Evolutionary conservation across 2,329 filamentous ascomycete genomes (phyloP), one percentile per base, ranked within the genome.

Genomic region (Juglanconis juglandina): DNA sequence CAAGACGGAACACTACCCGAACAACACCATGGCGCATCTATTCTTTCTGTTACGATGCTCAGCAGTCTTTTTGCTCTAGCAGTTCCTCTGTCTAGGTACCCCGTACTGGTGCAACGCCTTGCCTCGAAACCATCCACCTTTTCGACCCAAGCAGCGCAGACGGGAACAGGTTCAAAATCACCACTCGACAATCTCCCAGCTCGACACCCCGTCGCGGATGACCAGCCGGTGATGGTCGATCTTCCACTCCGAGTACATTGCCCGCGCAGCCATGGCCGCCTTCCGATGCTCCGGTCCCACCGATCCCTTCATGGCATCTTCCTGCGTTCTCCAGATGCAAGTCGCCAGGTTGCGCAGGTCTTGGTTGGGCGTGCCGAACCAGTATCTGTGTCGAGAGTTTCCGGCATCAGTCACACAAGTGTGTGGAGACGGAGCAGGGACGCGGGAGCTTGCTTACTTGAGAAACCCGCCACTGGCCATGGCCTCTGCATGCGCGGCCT

Each of bases 281-380:
- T 89, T 76, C 60, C 77, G 75, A 71, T 86, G 82, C 60, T 87
- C 87, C 52, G 81, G 80, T 11, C 86, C 85, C 56, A 79, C 73
- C 35, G 84, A 85, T 61, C 85, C 87, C 64, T 79, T 78, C 66
- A 76, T 79, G 42, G 87, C 86, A 69, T 88, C 84, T 46, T 82
- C 77, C 48, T 79, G 77, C 37, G 81, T 82, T 64, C 84, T 78
- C 86, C 87, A 89, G 62, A 89, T 71, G 72, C 86, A 92, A 53
- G 92, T 96, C 48, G 93, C 93, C 68, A 97, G 74, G 75, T 96
- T 96, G 69, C 85, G 80, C 63, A 88, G 81, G 55, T 89, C 79
- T 48, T 73, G 77, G 75, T 96, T 86, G 24, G 89, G 87, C 39
- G 77, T 80, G 2, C 92, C 91, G 73, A 96, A 96, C 92, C 93